Evolutionary conservation across 2,329 filamentous ascomycete genomes (phyloP).

Genomic region (Hymenoscyphus albidus): DNA sequence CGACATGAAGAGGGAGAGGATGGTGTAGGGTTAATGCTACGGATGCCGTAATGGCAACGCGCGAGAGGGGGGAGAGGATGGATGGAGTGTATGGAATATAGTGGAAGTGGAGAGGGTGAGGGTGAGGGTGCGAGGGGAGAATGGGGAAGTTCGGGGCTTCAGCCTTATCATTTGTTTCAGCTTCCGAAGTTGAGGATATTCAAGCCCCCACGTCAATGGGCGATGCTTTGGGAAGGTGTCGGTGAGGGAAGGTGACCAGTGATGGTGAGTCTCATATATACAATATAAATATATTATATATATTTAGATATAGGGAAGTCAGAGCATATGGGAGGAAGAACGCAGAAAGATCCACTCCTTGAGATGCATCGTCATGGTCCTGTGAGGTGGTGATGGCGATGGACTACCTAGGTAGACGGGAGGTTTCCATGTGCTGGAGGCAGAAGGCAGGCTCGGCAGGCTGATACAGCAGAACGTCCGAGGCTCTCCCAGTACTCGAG

Average conservation of each 20-base stretch:
- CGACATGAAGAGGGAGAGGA: slow-evolving; percentile 6
- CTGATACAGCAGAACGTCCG: not conserved
- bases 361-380: not conserved
- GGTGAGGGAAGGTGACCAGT: not conserved
- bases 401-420: too few species aligned
- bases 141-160: not conserved
- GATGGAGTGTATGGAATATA: not conserved
- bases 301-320: too few species aligned
- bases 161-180: slow-evolving; percentile 2
- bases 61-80: too few species aligned
- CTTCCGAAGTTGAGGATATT: not conserved
- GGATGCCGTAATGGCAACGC: too few species aligned
- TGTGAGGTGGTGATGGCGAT: not conserved
- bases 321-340: not conserved
- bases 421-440: too few species aligned
- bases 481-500: not conserved
- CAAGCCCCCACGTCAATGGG: not conserved
- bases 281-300: not conserved
- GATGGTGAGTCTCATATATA: not conserved
- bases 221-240: not conserved
- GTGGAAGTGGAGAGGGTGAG: not conserved
- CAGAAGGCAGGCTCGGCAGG: too few species aligned
- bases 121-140: too few species aligned
- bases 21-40: not conserved
- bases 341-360: not conserved